These are phyloP conservation scores for Zygosaccharomyces sapae DNA, from an alignment of 1,139 yeast genomes.

Conservation along the genomic window DNA sequence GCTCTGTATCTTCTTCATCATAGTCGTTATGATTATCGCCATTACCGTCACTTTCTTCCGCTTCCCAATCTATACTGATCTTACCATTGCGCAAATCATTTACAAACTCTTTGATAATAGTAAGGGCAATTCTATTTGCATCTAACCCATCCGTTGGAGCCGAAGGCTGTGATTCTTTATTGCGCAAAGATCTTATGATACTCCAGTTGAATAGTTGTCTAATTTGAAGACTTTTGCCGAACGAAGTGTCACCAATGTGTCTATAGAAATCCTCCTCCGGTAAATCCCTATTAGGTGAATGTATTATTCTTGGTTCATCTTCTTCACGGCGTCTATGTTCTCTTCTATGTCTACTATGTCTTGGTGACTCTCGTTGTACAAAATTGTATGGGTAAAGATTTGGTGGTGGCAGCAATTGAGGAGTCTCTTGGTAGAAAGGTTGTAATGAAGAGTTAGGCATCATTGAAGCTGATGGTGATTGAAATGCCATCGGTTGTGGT, in stretches of 20 bases:
- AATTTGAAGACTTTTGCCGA: constrained; percentile 29
- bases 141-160: constrained; percentile 15
- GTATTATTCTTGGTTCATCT: constrained; percentile 10
- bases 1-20: constrained; percentile 27
- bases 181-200: constrained; percentile 26
- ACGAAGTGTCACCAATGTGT: constrained; percentile 31
- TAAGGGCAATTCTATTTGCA: constrained; percentile 25
- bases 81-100: constrained; percentile 30
- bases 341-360: not conserved
- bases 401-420: constrained; percentile 29
- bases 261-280: constrained; percentile 34
- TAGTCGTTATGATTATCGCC: constrained; percentile 11
- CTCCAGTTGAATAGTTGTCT: constrained; percentile 36
- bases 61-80: constrained; percentile 33
- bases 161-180: constrained; percentile 15
- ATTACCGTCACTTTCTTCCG: constrained; percentile 17
- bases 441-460: constrained; percentile 29
- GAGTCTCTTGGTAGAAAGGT: constrained; percentile 23
- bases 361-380: constrained; percentile 8
- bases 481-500: constrained; percentile 6
- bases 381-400: constrained; percentile 21
- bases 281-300: constrained; percentile 35
- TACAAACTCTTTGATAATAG: constrained; percentile 32
- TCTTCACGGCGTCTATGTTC: constrained; percentile 1
- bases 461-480: constrained; percentile 17